Conservation (phyloP, 139 green algal genomes). For the Chlamydomonas applanata region DNA sequence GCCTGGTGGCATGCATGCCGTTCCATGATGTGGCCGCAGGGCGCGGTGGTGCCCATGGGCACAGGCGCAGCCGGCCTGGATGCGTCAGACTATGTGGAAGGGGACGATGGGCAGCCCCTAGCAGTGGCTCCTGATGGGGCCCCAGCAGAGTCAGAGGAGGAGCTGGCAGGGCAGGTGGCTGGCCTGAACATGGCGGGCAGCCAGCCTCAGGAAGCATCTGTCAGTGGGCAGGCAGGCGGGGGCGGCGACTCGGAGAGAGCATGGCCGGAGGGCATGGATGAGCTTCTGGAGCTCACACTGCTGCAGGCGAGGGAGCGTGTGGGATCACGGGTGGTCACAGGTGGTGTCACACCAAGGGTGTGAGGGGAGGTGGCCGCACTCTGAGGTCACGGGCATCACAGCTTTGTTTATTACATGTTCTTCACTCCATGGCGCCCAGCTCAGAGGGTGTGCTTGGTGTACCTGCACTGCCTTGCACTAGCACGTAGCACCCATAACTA, state of each 20-base stretch:
- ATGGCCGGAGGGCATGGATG: conserved; percentile 51
- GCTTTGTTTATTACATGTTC: neutral
- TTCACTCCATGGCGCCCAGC: neutral
- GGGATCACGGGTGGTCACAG: too few species aligned
- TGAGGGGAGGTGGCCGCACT: too few species aligned
- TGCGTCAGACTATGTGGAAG: too few species aligned
- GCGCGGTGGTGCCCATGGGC: neutral
- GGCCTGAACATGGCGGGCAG: neutral
- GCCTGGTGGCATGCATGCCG: too few species aligned
- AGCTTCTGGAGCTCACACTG: conserved; percentile 44
- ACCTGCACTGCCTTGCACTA: too few species aligned
- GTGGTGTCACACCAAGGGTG: too few species aligned
- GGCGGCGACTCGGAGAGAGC: neutral
- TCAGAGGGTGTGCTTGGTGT: too few species aligned
- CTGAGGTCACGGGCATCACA: too few species aligned
- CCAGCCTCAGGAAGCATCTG: neutral
- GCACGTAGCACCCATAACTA: too few species aligned
- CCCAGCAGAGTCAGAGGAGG: conserved; percentile 3
- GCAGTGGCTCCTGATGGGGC: too few species aligned
- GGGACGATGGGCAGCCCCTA: too few species aligned
- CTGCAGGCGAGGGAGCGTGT: conserved; percentile 37
- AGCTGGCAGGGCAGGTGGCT: neutral
- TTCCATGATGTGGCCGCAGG: neutral
- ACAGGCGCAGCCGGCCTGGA: too few species aligned
- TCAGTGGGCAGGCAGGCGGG: neutral